These are phyloP conservation scores for Brasilioporus rufonigricans DNA, from an alignment of 768 basidiomycete genomes.

Conservation along the genomic window DNA sequence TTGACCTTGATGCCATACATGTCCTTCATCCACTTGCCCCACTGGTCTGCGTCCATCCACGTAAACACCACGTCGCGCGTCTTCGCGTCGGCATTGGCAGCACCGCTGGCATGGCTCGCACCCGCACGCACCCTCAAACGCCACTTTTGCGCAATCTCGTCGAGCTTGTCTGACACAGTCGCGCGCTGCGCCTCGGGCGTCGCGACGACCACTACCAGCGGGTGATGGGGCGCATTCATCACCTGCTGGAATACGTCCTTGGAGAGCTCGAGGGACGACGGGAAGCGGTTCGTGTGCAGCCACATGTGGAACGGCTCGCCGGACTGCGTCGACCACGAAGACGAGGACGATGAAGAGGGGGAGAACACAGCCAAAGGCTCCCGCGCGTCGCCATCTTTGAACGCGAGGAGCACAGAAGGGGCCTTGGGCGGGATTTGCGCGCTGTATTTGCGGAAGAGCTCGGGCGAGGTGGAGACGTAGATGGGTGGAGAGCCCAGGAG, in stretches of 20 bases:
- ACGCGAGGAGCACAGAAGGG: slow-evolving; percentile 64
- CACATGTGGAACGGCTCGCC: slow-evolving; percentile 41
- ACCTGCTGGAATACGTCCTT: slow-evolving; percentile 79
- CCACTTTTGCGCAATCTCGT: slow-evolving; percentile 61
- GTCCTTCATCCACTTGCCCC: slow-evolving; percentile 87
- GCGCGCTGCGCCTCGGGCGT: slow-evolving; percentile 36
- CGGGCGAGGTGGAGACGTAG: slow-evolving; percentile 37
- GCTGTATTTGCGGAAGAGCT: slow-evolving; percentile 33
- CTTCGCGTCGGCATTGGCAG: slow-evolving; percentile 6
- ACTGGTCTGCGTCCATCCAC: slow-evolving; percentile 85
- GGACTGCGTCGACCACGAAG: neutral
- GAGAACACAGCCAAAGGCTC: slow-evolving; percentile 46
- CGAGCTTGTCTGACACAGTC: slow-evolving; percentile 46
- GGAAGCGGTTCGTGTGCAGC: slow-evolving; percentile 69
- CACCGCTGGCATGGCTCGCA: neutral
- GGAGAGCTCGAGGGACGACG: slow-evolving; percentile 69
- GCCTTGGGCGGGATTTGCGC: slow-evolving; percentile 32
- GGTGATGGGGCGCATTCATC: slow-evolving; percentile 75
- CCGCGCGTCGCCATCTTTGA: slow-evolving; percentile 55
- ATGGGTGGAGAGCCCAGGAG: slow-evolving; percentile 50
- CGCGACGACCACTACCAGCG: slow-evolving; percentile 77
- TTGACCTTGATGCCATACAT: slow-evolving; percentile 71
- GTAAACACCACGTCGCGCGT: slow-evolving; percentile 70
- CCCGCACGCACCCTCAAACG: slow-evolving; percentile 27
- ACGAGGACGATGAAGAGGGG: slow-evolving; percentile 2